Conservation (phyloP, 495 filamentous ascomycete species). For the Neurospora sublineolata region DNA sequence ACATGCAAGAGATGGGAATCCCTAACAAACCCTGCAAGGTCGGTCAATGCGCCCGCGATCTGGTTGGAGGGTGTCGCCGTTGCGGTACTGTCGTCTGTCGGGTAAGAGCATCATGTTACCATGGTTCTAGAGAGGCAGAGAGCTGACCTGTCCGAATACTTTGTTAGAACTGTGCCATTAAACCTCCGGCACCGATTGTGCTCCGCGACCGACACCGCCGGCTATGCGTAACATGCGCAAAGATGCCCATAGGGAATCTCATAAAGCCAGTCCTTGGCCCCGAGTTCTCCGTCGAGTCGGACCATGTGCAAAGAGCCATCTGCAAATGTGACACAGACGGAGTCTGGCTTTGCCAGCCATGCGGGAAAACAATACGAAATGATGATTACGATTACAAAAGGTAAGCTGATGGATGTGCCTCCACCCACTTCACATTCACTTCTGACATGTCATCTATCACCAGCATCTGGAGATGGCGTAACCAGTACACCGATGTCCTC, state of each 20-base stretch:
- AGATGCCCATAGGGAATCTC: constrained; percentile 46
- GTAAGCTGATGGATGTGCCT: constrained; percentile 13
- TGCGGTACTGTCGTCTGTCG: constrained; percentile 70
- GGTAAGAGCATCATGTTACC: constrained; percentile 35
- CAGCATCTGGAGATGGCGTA: constrained; percentile 80
- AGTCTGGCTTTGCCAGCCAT: constrained; percentile 72
- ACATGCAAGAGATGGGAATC: constrained; percentile 30
- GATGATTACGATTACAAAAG: constrained; percentile 60
- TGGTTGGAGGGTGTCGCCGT: constrained; percentile 70
- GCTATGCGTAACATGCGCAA: constrained; percentile 61
- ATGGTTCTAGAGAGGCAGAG: not conserved
- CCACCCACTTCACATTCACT: too few relatives aligned
- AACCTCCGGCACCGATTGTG: constrained; percentile 50
- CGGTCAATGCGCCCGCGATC: constrained; percentile 67
- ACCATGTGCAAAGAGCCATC: constrained; percentile 43
- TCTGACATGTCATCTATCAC: not conserved
- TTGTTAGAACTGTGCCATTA: constrained; percentile 72
- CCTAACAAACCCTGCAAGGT: constrained; percentile 46
- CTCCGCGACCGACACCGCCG: constrained; percentile 64
- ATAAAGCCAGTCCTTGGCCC: constrained; percentile 19
- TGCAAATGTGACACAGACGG: constrained; percentile 53
- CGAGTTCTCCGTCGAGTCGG: constrained; percentile 20
- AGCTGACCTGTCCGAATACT: not conserved
- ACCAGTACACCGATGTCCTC: constrained; percentile 66
- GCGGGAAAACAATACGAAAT: constrained; percentile 55